Conservation (phyloP, 176 grass and related monocot genomes). For the Thinopyrum elongatum region DNA sequence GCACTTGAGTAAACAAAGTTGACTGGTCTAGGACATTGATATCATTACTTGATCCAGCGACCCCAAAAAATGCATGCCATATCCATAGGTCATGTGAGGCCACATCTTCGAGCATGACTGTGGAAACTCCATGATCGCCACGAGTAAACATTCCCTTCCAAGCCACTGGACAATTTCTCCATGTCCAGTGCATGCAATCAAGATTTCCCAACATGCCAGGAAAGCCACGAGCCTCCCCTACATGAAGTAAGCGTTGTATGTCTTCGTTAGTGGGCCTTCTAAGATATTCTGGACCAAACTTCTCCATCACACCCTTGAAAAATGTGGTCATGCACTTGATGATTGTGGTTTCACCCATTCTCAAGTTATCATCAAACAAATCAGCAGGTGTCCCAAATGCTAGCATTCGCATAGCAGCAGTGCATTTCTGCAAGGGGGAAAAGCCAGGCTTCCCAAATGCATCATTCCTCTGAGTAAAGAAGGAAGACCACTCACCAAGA, state of each 20-base stretch:
- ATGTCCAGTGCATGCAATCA: conserved; percentile 1
- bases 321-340: not conserved
- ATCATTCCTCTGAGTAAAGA: not conserved
- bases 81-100: conserved; percentile 3
- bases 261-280: not conserved
- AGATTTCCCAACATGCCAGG: not conserved
- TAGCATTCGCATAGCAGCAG: not conserved
- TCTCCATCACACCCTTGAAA: not conserved
- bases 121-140: not conserved
- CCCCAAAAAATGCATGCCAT: not conserved
- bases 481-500: not conserved
- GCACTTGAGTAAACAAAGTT: not conserved
- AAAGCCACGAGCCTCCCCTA: too few species aligned
- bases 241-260: too few species aligned
- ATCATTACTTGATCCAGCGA: not conserved
- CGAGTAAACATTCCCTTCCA: not conserved
- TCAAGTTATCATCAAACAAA: not conserved
- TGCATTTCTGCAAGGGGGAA: not conserved
- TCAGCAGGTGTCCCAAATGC: not conserved
- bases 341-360: not conserved
- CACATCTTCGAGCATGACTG: not conserved
- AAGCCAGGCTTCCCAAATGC: not conserved
- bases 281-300: not conserved
- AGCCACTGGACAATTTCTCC: not conserved
- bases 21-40: not conserved